phyloP scores from a whole-genome alignment of 163 green algal genomes.

The Trebouxia gelatinosa region DNA sequence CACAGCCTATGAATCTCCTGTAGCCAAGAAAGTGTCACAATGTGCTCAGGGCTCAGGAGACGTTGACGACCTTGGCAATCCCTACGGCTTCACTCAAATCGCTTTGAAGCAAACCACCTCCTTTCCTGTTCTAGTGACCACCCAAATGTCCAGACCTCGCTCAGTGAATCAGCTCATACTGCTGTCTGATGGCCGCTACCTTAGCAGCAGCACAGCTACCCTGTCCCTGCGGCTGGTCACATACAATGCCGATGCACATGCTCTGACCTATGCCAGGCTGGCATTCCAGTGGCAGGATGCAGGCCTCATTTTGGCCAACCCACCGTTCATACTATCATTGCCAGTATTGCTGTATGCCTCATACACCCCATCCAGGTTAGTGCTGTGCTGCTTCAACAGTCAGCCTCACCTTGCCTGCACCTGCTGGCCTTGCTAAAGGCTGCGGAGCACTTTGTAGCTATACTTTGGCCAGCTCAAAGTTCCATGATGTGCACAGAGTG shows the following conservation, averaged over 20 bases:
- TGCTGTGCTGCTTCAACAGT: neutral
- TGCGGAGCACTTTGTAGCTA: neutral
- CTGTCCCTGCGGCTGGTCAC: neutral
- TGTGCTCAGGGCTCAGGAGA: constrained; percentile 8
- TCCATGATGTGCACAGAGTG: no score
- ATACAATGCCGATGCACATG: constrained; percentile 10
- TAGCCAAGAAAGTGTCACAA: no score
- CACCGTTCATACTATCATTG: neutral
- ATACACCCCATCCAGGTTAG: neutral
- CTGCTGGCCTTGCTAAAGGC: neutral
- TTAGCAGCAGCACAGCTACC: neutral
- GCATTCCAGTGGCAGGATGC: neutral
- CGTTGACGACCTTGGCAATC: neutral
- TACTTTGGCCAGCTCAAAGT: neutral
- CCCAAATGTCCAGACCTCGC: constrained; percentile 1
- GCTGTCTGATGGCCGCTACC: constrained; percentile 8
- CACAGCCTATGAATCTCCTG: no score
- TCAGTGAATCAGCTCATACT: constrained; percentile 7
- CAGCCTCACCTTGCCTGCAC: neutral
- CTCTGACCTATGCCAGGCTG: neutral
- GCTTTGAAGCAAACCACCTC: neutral
- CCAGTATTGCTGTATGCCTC: neutral
- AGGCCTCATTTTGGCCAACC: neutral
- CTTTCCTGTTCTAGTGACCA: constrained; percentile 18
- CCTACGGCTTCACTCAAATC: constrained; percentile 3